Conservation (phyloP, 306 rosid species). For the Canavalia ensiformis region DNA sequence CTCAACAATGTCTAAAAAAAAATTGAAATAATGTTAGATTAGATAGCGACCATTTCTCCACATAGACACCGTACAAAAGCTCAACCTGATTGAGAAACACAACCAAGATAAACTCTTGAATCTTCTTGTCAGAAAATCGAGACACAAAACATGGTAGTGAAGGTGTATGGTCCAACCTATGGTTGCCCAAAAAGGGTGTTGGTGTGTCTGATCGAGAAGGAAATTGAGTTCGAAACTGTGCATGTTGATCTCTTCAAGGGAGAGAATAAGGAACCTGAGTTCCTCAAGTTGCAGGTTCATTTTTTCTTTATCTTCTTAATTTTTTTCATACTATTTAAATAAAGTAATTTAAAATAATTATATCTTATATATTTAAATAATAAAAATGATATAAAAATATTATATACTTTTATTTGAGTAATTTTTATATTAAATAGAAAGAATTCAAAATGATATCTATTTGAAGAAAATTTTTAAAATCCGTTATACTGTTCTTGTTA, state of each 20-base stretch:
- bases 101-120: not conserved
- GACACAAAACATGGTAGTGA: constrained; percentile 47
- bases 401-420: no score
- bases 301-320: not conserved
- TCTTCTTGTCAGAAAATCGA: not conserved
- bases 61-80: not conserved
- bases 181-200: constrained; percentile 59
- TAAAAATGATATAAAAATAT: no score
- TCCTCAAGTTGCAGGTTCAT: constrained; percentile 63
- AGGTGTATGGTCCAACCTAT: constrained; percentile 64
- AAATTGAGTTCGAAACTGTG: constrained; percentile 58
- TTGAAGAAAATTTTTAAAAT: no score
- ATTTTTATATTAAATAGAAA: no score
- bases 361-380: no score
- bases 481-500: no score
- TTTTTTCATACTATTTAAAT: not conserved
- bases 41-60: no score
- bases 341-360: no score
- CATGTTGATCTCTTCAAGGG: constrained; percentile 57
- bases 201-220: constrained; percentile 62
- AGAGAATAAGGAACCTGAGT: constrained; percentile 59
- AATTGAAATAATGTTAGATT: no score
- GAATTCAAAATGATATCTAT: no score
- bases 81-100: not conserved
- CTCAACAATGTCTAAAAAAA: no score